Percentiles rank a stretch among this genome's conserved stretches.
phyloP scores from a whole-genome alignment of 2,329 filamentous ascomycete genomes.

The Pseudogymnoascus sp. region DNA sequence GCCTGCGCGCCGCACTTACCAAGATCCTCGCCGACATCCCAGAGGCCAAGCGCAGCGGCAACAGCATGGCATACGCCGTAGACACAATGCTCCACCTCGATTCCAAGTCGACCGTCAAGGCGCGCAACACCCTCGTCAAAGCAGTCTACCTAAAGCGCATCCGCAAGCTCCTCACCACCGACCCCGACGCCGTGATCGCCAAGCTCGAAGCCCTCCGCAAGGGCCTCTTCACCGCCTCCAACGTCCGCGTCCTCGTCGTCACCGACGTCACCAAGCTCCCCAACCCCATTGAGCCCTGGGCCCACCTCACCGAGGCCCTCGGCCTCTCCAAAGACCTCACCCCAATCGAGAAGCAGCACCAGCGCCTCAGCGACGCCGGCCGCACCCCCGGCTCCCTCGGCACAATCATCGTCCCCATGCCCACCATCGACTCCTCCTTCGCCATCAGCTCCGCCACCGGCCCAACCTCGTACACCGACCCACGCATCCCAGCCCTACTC shows the following conservation, averaged over 20 bases:
- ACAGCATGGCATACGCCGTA: constrained; percentile 54
- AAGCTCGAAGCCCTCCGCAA: constrained; percentile 71
- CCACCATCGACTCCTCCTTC: constrained; percentile 87
- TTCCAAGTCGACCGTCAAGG: constrained; percentile 66
- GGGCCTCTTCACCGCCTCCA: constrained; percentile 72
- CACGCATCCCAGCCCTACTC: constrained; percentile 71
- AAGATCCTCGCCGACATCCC: constrained; percentile 89
- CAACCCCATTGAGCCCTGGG: constrained; percentile 72
- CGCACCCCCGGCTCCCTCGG: constrained; percentile 64
- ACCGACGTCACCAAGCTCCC: constrained; percentile 68
- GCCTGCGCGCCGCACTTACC: constrained; percentile 56
- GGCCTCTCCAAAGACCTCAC: constrained; percentile 44
- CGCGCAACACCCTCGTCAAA: constrained; percentile 76
- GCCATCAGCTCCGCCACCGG: constrained; percentile 68
- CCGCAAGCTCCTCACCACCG: constrained; percentile 68
- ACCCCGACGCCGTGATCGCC: constrained; percentile 65
- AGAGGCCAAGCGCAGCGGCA: constrained; percentile 80
- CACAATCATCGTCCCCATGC: constrained; percentile 79
- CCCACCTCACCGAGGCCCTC: constrained; percentile 33
- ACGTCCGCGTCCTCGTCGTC: constrained; percentile 77
- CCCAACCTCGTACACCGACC: constrained; percentile 66
- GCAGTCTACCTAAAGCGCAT: constrained; percentile 80
- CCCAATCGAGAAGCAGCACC: constrained; percentile 61
- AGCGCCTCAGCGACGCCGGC: constrained; percentile 69
- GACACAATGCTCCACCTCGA: constrained; percentile 74